Base-by-base conservation (phyloP, 129 eudicot species). In the Flaveria trinervia region DNA sequence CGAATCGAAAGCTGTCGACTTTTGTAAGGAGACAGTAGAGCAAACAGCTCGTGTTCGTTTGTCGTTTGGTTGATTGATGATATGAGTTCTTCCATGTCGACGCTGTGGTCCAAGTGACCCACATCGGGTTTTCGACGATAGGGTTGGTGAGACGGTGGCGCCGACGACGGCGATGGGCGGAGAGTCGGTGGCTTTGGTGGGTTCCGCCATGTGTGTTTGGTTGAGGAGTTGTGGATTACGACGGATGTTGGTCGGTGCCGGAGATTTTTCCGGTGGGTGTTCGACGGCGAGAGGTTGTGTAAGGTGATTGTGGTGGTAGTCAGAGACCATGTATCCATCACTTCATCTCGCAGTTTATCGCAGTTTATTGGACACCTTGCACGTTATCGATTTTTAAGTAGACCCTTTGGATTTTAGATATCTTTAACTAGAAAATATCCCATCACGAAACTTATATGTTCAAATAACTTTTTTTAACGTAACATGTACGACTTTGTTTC, bases 31-130 rank as follows among this genome's bases (percentile, higher is more conserved):
- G 98, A 93, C 90, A 93, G 60, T 56, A 93, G 52, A 23, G 89
- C 89, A 48, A 76, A 87, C 74, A 93, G 89, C 65, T 93, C 75
- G 70, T 84, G 87, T 68, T 89, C 96, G 28, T 89, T 74, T 13
- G 76, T 20, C 9, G 98, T 88, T 71, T 88, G 92, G 15, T 80
- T 59, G 15, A 93, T 90, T 0, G 91, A 78, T 4, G 69, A 49
- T 8, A 93, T 13, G 14, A 93, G 80, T 16, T 90, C 96, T 10
- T 90, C 95, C 96, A 88, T 83, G 86, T 93, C 89, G 9, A 93
- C 80, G 74, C 82, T 85, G 83, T 83, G 96, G 72, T 88, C 97
- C 33, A 90, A 41, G 78, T 72, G 70, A 15, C 61, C 56, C 18
- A 3, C 7, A 13, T 72, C 81, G 61, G 79, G 86, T 26, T 71